Evolutionary conservation across 257 asterid species (phyloP).

Genomic region (Nicotiana knightiana): DNA sequence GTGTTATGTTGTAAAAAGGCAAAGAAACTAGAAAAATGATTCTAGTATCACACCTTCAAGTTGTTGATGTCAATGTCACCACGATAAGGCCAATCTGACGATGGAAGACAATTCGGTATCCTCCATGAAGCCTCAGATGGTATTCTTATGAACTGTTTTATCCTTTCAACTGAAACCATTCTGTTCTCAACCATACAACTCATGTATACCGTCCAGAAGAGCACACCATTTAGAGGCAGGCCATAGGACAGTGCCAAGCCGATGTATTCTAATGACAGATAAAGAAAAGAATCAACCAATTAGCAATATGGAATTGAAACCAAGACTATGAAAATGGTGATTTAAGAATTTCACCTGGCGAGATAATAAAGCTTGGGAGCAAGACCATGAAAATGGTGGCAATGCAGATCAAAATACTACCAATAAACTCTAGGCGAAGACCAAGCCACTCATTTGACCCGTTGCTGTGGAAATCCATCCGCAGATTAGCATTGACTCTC

Average conservation of each 20-base stretch:
- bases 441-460: slow-evolving; percentile 78
- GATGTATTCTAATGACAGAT: slow-evolving; percentile 30
- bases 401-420: slow-evolving; percentile 47
- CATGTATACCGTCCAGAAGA: slow-evolving; percentile 38
- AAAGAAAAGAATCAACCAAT: neutral
- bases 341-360: slow-evolving; percentile 42
- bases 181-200: slow-evolving; percentile 49
- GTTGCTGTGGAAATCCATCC: slow-evolving; percentile 60
- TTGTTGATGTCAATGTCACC: slow-evolving; percentile 48
- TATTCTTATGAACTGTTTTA: slow-evolving; percentile 54
- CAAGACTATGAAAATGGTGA: too few relatives aligned
- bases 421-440: slow-evolving; percentile 67
- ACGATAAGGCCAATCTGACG: slow-evolving; percentile 53
- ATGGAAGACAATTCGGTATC: slow-evolving; percentile 22
- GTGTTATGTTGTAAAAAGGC: neutral
- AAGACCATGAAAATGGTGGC: slow-evolving; percentile 43
- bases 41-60: slow-evolving; percentile 57
- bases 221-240: slow-evolving; percentile 37
- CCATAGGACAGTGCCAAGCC: slow-evolving; percentile 75
- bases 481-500: slow-evolving; percentile 45
- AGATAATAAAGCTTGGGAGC: slow-evolving; percentile 47
- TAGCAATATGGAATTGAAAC: neutral
- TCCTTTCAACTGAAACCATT: slow-evolving; percentile 81
- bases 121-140: slow-evolving; percentile 68
- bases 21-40: neutral